phyloP scores from a whole-genome alignment of 2,329 filamentous ascomycete species.

The Teratosphaeria destructans region DNA sequence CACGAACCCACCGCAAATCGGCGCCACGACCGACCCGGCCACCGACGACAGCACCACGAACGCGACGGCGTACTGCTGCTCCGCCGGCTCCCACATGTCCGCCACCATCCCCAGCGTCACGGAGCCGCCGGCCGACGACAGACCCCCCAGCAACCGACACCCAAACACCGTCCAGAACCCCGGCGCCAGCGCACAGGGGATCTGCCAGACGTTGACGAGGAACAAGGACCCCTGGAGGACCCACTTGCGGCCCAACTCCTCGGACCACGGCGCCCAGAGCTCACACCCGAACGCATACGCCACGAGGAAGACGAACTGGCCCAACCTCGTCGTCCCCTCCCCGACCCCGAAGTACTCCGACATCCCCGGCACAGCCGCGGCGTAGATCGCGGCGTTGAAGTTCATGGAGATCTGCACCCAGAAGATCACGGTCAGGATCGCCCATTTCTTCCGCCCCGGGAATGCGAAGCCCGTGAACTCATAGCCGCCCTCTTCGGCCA shows the following conservation, averaged over 20 bases:
- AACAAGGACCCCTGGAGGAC: constrained; percentile 63
- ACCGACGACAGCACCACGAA: constrained; percentile 36
- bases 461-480: constrained; percentile 37
- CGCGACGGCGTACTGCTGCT: constrained; percentile 49
- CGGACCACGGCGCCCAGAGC: constrained; percentile 79
- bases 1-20: constrained; percentile 24
- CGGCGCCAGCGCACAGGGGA: constrained; percentile 42
- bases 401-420: constrained; percentile 46
- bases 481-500: constrained; percentile 22
- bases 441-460: constrained; percentile 41
- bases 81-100: constrained; percentile 49
- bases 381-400: constrained; percentile 44
- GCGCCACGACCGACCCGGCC: constrained; percentile 22
- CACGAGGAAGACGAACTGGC: constrained; percentile 69
- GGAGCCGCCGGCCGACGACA: constrained; percentile 48
- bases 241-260: constrained; percentile 69
- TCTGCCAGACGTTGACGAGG: constrained; percentile 67
- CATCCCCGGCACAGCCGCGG: constrained; percentile 39
- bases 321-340: constrained; percentile 57
- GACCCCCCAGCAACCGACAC: constrained; percentile 29
- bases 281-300: constrained; percentile 79
- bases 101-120: constrained; percentile 56
- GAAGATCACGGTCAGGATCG: constrained; percentile 42
- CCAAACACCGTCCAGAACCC: constrained; percentile 34
- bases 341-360: constrained; percentile 58